Evolutionary conservation across 495 filamentous ascomycete genomes (phyloP).

Genomic region (Cercophora sp.): DNA sequence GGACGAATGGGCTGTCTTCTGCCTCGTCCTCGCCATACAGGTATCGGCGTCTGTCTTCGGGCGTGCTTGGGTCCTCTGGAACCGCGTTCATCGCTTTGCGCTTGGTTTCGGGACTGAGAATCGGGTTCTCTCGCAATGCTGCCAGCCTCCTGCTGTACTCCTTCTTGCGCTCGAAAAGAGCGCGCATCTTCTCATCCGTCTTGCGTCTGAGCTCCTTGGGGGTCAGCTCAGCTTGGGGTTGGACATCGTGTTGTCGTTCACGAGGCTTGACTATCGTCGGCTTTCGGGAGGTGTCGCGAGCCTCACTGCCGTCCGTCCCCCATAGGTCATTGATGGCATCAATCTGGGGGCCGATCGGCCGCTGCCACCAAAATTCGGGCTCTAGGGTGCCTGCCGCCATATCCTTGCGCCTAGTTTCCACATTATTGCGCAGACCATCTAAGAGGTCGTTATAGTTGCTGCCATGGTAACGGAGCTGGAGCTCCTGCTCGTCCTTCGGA

Average conservation of each 20-base stretch:
- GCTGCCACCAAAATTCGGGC: too few species aligned
- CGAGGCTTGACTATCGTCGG: too few species aligned
- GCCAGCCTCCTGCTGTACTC: background rate
- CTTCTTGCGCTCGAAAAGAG: constrained; percentile 1
- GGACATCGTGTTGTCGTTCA: too few species aligned
- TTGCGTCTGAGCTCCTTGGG: background rate
- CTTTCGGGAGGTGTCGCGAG: too few species aligned
- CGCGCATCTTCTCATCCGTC: background rate
- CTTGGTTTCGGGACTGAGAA: background rate
- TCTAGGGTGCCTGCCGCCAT: too few species aligned
- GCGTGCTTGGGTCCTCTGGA: background rate
- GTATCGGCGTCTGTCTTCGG: background rate
- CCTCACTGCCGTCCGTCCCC: background rate
- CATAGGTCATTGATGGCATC: too few species aligned
- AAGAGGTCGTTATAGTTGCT: background rate
- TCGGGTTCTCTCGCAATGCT: background rate
- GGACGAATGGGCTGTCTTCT: background rate
- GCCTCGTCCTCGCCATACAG: constrained; percentile 5
- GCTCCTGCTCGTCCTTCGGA: background rate
- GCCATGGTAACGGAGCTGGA: background rate
- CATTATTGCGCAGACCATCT: background rate
- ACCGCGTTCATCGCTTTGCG: background rate
- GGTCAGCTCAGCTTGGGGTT: too few species aligned
- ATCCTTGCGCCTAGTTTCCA: background rate
- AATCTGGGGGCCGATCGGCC: too few species aligned